phyloP scores from a whole-genome alignment of 2,329 filamentous ascomycete genomes.

The Fusarium foetens region DNA sequence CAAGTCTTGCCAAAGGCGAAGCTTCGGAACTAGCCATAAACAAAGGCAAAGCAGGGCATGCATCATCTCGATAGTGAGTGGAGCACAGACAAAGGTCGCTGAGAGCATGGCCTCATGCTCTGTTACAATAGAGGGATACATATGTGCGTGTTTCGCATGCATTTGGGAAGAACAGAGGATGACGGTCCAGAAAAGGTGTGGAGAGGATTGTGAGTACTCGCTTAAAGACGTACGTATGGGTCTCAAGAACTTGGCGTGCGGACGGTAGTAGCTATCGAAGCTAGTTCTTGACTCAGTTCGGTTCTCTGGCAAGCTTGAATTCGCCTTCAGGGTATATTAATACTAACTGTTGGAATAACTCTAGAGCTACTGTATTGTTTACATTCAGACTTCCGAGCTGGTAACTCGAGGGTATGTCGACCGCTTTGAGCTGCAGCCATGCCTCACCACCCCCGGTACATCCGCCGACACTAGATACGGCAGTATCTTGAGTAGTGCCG shows the following conservation, averaged over 20 bases:
- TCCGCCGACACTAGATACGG: fast-evolving
- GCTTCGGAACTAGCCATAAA: neutral
- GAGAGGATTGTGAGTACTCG: neutral
- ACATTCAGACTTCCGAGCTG: neutral
- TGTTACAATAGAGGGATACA: neutral
- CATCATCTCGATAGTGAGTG: neutral
- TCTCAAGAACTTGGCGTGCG: neutral
- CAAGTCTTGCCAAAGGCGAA: neutral
- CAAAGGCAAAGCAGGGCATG: neutral
- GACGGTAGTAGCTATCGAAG: neutral
- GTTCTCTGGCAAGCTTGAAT: neutral
- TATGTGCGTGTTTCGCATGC: neutral
- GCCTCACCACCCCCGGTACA: fast-evolving
- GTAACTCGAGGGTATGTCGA: neutral
- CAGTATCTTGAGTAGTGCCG: fast-evolving
- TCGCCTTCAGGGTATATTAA: fast-evolving
- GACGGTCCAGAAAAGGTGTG: neutral
- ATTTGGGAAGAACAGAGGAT: neutral
- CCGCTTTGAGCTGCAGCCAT: neutral
- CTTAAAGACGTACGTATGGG: neutral
- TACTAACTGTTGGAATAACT: neutral
- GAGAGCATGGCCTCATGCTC: neutral
- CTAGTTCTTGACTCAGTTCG: neutral
- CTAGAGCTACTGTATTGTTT: neutral
- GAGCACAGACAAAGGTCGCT: fast-evolving